Conservation (phyloP, 768 basidiomycete genomes). For the Tubosaeta brunneosetosa region DNA sequence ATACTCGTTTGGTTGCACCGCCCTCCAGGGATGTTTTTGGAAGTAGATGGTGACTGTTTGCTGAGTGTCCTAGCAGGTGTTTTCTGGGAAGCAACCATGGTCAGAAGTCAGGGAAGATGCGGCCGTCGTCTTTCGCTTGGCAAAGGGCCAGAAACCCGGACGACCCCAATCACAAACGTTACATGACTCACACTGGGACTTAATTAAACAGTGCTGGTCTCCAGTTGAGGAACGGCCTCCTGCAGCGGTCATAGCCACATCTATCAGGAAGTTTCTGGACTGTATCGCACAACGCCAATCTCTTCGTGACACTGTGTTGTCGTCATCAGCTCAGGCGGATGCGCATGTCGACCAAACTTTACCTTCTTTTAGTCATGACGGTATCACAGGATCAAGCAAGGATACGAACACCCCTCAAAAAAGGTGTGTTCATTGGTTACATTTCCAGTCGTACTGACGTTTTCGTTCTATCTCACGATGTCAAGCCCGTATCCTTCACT, state of each 20-base stretch:
- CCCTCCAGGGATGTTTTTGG: slow-evolving; percentile 18
- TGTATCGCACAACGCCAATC: not conserved
- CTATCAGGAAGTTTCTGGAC: not conserved
- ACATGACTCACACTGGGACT: slow-evolving; percentile 7
- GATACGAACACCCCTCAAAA: not conserved
- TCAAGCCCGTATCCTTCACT: not conserved
- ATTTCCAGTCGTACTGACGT: not conserved
- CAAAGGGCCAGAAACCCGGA: not conserved
- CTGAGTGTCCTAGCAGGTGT: slow-evolving; percentile 16
- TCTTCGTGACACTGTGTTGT: not conserved
- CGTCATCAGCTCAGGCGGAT: not conserved
- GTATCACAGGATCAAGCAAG: not conserved
- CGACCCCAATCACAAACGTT: slow-evolving; percentile 2
- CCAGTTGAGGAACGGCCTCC: not conserved
- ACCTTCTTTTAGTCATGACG: not conserved
- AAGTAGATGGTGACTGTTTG: rapidly evolving
- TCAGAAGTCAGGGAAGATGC: not conserved
- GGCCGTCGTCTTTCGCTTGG: slow-evolving; percentile 5
- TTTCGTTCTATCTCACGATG: not conserved
- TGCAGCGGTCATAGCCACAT: not conserved
- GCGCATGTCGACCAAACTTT: not conserved
- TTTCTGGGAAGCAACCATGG: slow-evolving; percentile 15
- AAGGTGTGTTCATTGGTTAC: not conserved
- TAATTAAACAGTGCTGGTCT: slow-evolving; percentile 11
- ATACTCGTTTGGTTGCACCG: slow-evolving; percentile 30